Conservation (phyloP, 306 rosid species). For the Myrica gale region DNA sequence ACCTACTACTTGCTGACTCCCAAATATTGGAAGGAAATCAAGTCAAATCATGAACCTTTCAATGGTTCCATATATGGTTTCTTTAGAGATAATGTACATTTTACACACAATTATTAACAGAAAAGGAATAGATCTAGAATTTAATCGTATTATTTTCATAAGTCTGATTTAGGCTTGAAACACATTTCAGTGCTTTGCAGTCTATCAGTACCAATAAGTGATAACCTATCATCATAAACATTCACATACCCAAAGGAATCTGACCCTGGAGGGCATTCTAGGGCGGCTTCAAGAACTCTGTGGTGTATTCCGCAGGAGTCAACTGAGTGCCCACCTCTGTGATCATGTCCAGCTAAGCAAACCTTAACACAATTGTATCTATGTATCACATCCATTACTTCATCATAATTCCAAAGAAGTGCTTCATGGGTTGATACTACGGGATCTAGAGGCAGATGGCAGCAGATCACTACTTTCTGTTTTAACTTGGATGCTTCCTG, state of each 20-base stretch:
- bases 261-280: conserved; percentile 84
- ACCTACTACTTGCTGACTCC: background rate
- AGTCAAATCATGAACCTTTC: conserved; percentile 1
- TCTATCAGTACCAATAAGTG: conserved; percentile 64
- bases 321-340: conserved; percentile 69
- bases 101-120: conserved; percentile 21
- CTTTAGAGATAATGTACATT: background rate
- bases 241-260: conserved; percentile 69
- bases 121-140: background rate
- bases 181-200: conserved; percentile 59
- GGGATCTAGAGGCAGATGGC: conserved; percentile 80
- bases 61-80: background rate
- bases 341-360: conserved; percentile 82
- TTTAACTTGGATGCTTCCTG: conserved; percentile 61
- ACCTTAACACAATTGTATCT: conserved; percentile 69
- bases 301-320: conserved; percentile 89
- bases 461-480: conserved; percentile 72
- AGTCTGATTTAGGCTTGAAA: conserved; percentile 44
- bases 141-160: conserved; percentile 1
- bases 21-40: conserved; percentile 14
- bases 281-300: conserved; percentile 85
- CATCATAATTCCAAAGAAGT: conserved; percentile 77
- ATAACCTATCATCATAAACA: conserved; percentile 59
- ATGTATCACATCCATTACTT: conserved; percentile 74
- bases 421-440: conserved; percentile 58